Conservation (phyloP, 2,329 filamentous ascomycete species). For the Fusarium sp. region DNA sequence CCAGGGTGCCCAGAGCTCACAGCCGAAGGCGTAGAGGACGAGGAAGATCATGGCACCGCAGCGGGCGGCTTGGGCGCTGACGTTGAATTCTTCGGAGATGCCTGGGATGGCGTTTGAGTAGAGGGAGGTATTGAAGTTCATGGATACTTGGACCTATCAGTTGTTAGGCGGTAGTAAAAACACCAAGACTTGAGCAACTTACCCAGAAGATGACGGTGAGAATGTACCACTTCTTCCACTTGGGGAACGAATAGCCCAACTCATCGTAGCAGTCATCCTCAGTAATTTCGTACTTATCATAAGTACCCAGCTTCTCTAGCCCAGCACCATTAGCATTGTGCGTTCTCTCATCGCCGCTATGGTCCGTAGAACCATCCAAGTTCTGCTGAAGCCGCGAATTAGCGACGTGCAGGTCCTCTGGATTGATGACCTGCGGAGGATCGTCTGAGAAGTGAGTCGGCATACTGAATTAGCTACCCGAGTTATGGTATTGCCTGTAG, state of each 20-base stretch:
- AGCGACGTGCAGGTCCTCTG: conserved; percentile 48
- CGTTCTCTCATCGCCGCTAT: conserved; percentile 24
- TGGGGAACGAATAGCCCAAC: conserved; percentile 70
- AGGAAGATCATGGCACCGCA: conserved; percentile 83
- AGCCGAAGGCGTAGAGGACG: conserved; percentile 84
- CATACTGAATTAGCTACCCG: conserved; percentile 29
- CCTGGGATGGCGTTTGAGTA: conserved; percentile 76
- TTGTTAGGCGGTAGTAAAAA: accelerated
- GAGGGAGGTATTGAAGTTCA: conserved; percentile 82
- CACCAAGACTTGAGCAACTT: not conserved
- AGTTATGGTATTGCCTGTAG: not conserved
- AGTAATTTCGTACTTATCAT: conserved; percentile 59
- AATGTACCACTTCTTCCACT: conserved; percentile 76
- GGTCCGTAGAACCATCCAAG: conserved; percentile 41
- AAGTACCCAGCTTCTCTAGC: conserved; percentile 50
- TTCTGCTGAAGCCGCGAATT: conserved; percentile 46
- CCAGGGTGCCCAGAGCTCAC: conserved; percentile 90
- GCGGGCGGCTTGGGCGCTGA: conserved; percentile 75
- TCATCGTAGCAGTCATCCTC: conserved; percentile 71
- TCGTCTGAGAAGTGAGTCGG: conserved; percentile 50
- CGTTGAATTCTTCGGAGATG: conserved; percentile 72
- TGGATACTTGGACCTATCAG: conserved; percentile 71
- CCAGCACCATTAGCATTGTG: conserved; percentile 48
- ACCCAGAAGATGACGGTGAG: conserved; percentile 74
- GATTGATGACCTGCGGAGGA: conserved; percentile 51